Evolutionary conservation across 164 flowering plant species (phyloP), one percentile per base, ranked within the genome.

Genomic region (Dillenia suffruticosa): DNA sequence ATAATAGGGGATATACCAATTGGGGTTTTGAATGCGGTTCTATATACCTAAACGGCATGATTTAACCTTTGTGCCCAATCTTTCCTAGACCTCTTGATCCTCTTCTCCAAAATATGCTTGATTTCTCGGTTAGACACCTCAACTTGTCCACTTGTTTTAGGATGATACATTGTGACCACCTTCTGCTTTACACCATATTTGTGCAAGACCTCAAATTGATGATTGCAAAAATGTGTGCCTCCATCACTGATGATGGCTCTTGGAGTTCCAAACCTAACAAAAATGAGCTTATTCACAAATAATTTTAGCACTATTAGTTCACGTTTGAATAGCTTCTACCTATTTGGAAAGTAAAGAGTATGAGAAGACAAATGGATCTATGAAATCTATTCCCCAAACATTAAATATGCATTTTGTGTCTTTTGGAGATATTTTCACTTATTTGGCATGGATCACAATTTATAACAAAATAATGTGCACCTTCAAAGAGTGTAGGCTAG

Each of bases 1-100:
- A 12, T 51, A 5, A 40, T 15, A 59, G 52, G 62, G 11, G n/a
- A 17, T 9, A 26, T 58, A 8, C 52, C 52, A 14, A 59, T 48
- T 17, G 62, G 62, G 4, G 52, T 47, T 9, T 59, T 59, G 43
- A 59, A 59, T 17, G 52, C 14, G 0, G 40, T 59, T n/a, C 62
- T 2, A 19, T 59, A 59, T 22, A 14, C 52, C 44, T 43, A 48
- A 7, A 59, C 14, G 7, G 51, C 43, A 19, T 59, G 44, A 46
- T 59, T 12, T 10, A 59, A 15, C 1, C 14, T 15, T 9, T 9
- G 7, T 4, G 44, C 19, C 52, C 62, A 59, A 59, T 59, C 62
- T 14, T 59, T 59, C 2, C 17, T n/a, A 14, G 16, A 13, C 0
- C 46, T 6, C 12, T n/a, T 13, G 0, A 57, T 46, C 0, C 2